A percentile compares a stretch with the other conserved stretches of the same genome.
phyloP scores from a whole-genome alignment of 2,329 filamentous ascomycete species.

The Pseudogymnoascus sp. region DNA sequence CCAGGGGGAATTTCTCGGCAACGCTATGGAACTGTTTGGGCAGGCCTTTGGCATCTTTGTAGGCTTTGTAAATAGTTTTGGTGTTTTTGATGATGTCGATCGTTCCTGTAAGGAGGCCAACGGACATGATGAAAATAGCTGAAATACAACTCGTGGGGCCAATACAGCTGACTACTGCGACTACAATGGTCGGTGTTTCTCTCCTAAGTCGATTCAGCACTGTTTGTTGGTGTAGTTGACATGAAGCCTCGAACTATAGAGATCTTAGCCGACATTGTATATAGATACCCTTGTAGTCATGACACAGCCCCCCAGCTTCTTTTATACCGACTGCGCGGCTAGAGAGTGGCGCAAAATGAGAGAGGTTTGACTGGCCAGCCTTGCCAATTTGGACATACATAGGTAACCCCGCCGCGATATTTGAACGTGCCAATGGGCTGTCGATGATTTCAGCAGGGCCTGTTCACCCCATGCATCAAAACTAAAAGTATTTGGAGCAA shows the following conservation, averaged over 20 bases:
- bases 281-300: neutral
- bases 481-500: neutral
- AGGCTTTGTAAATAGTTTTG: too few species aligned
- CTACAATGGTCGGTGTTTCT: too few species aligned
- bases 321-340: neutral
- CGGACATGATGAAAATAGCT: too few species aligned
- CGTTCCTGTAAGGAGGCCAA: too few species aligned
- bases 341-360: neutral
- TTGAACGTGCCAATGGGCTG: neutral
- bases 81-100: too few species aligned
- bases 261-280: too few species aligned
- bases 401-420: neutral
- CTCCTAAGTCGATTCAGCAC: too few species aligned
- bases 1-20: conserved; percentile 21
- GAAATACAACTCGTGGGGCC: too few species aligned
- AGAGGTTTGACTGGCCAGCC: neutral
- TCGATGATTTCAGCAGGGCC: neutral
- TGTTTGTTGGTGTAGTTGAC: too few species aligned
- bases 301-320: neutral
- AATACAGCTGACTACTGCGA: too few species aligned
- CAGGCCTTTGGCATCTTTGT: conserved; percentile 20
- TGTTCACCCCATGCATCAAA: neutral
- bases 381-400: neutral
- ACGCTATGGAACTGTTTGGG: conserved; percentile 24
- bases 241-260: too few species aligned